phyloP scores from a whole-genome alignment of 352 stramenopile genomes.

The Globisporangium splendens region DNA sequence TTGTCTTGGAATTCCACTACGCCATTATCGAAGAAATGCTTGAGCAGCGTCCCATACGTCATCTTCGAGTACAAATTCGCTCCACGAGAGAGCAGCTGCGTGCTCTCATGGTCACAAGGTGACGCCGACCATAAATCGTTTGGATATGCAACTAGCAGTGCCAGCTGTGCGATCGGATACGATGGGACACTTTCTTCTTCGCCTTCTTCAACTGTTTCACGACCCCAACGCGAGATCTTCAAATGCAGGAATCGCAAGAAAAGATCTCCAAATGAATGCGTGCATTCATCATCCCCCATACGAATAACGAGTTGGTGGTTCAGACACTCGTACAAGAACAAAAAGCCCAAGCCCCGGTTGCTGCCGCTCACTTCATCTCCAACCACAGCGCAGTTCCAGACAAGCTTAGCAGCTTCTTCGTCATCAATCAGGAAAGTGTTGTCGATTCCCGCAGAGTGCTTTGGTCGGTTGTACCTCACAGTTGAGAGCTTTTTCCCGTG shows the following conservation, averaged over 20 bases:
- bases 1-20: constrained; percentile 64
- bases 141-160: constrained; percentile 61
- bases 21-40: constrained; percentile 80
- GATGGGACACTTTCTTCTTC: constrained; percentile 78
- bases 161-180: constrained; percentile 72
- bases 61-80: constrained; percentile 82
- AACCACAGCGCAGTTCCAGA: constrained; percentile 81
- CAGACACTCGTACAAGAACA: constrained; percentile 84
- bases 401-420: constrained; percentile 71
- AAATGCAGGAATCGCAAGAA: constrained; percentile 75
- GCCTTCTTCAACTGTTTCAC: constrained; percentile 79
- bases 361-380: constrained; percentile 80
- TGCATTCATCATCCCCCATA: constrained; percentile 68
- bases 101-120: constrained; percentile 66
- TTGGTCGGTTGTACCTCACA: constrained; percentile 81
- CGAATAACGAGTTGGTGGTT: constrained; percentile 63
- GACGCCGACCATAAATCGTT: constrained; percentile 49
- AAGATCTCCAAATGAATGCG: constrained; percentile 74
- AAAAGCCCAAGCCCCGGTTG: constrained; percentile 72
- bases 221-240: constrained; percentile 81
- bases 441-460: constrained; percentile 43
- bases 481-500: constrained; percentile 81
- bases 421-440: constrained; percentile 74
- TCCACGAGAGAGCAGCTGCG: constrained; percentile 62
- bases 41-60: constrained; percentile 72